Evolutionary conservation across 192 early-diverging fungal species (phyloP).

Genomic region (Lunasporangiospora selenospora): DNA sequence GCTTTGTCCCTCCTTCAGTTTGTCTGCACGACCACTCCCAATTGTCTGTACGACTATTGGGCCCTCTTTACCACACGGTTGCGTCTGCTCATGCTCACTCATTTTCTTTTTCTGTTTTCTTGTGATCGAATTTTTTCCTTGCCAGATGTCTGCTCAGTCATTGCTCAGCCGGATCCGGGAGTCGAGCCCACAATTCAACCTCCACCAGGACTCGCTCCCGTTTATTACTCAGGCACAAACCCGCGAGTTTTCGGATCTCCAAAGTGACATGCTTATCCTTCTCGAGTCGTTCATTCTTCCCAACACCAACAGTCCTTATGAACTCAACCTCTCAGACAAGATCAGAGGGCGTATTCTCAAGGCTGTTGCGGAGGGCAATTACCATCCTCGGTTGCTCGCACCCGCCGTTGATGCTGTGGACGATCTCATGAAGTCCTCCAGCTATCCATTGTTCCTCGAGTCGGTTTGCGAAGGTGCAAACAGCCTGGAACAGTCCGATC

Average conservation of each 20-base stretch:
- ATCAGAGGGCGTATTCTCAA: conserved; percentile 37
- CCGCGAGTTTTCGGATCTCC: conserved; percentile 19
- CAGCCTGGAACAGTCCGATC: too few species aligned
- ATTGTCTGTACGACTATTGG: too few species aligned
- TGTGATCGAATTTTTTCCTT: too few species aligned
- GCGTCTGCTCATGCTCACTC: background rate
- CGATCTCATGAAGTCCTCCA: conserved; percentile 44
- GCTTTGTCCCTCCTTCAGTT: too few species aligned
- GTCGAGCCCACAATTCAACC: conserved; percentile 10
- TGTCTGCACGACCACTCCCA: too few species aligned
- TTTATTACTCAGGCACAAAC: conserved; percentile 6
- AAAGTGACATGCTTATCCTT: conserved; percentile 31
- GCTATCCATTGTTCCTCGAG: conserved; percentile 27
- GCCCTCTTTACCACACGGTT: too few species aligned
- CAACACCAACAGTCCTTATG: conserved; percentile 31
- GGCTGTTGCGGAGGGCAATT: conserved; percentile 13
- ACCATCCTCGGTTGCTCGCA: conserved; percentile 40
- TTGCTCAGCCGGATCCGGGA: background rate
- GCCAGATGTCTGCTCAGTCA: conserved; percentile 16
- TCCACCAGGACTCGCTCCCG: conserved; percentile 9
- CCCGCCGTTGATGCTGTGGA: conserved; percentile 11
- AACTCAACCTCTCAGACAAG: conserved; percentile 45
- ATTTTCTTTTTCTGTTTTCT: background rate
- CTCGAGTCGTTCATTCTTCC: conserved; percentile 29
- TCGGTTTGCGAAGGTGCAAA: too few species aligned